Percentiles rank a stretch among this genome's conserved stretches.
Evolutionary conservation across 768 basidiomycete genomes (phyloP).

Genomic region (Rhodocollybia butyracea): DNA sequence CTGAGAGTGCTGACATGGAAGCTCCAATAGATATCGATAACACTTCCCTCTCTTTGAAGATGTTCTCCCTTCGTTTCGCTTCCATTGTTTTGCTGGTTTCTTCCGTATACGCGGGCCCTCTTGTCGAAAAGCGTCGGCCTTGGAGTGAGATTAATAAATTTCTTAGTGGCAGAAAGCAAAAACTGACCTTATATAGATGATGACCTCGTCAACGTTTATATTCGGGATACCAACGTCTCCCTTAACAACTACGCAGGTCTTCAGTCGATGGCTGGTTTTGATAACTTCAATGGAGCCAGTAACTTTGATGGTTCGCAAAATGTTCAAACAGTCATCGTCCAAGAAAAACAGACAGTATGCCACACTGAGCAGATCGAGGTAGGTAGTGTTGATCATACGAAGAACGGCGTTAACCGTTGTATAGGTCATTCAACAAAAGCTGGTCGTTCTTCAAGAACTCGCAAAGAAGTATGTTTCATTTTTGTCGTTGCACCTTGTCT

Average conservation of each 20-base stretch:
- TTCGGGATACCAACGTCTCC: slow-evolving; percentile 8
- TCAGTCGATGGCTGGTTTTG: slow-evolving; percentile 11
- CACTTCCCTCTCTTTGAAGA: not conserved
- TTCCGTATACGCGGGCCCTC: not conserved
- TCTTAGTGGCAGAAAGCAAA: not conserved
- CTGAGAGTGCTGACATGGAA: not conserved
- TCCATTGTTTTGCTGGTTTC: slow-evolving; percentile 3
- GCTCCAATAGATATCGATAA: not conserved
- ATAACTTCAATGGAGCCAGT: slow-evolving; percentile 14
- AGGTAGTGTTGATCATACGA: too few relatives aligned
- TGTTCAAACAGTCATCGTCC: slow-evolving; percentile 16
- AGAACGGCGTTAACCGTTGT: not conserved
- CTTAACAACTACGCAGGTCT: slow-evolving; percentile 18
- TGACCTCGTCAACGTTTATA: slow-evolving; percentile 6
- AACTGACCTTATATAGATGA: not conserved
- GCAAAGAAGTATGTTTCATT: slow-evolving; percentile 19
- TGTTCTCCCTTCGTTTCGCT: not conserved
- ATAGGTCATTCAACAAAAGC: slow-evolving; percentile 23
- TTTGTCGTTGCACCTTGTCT: not conserved
- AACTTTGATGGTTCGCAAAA: slow-evolving; percentile 17
- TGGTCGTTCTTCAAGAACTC: slow-evolving; percentile 24
- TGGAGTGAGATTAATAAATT: slow-evolving; percentile 1
- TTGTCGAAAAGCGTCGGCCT: slow-evolving; percentile 2
- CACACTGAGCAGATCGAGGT: slow-evolving; percentile 13
- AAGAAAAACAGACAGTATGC: slow-evolving; percentile 19